Evolutionary conservation across 352 stramenopile species (phyloP).

Genomic region (Phytopythium oedochilum): DNA sequence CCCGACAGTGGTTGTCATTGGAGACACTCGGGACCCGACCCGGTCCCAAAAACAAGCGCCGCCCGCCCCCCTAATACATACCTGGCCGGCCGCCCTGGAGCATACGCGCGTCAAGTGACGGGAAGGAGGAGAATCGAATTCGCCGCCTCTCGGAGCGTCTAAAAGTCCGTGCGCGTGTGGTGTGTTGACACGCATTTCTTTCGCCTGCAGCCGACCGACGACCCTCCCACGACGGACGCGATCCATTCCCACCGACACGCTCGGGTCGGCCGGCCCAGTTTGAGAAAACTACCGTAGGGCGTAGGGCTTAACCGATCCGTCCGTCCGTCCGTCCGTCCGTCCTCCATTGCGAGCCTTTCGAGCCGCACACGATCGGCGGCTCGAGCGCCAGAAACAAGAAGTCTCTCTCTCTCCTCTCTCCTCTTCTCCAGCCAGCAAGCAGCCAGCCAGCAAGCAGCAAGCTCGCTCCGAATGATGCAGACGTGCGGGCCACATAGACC

Average conservation of each 20-base stretch:
- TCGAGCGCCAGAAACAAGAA: not conserved
- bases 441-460: slow-evolving; percentile 2
- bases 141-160: too few species aligned
- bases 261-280: too few species aligned
- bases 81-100: too few species aligned
- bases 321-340: not conserved
- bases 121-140: slow-evolving; percentile 2
- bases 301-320: too few species aligned
- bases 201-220: not conserved
- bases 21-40: slow-evolving; percentile 1
- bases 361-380: too few species aligned
- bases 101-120: too few species aligned
- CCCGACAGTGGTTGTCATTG: not conserved
- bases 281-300: not conserved
- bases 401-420: not conserved
- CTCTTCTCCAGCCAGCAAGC: not conserved
- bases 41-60: slow-evolving; percentile 5
- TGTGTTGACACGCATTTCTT: too few species aligned
- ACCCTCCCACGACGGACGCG: too few species aligned
- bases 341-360: not conserved
- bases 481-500: slow-evolving; percentile 3
- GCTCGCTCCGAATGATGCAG: not conserved
- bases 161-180: too few species aligned
- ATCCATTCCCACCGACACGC: too few species aligned
- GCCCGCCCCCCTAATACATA: too few species aligned